Conservation (phyloP, 257 asterid genomes). For the Eustoma russellianum region DNA sequence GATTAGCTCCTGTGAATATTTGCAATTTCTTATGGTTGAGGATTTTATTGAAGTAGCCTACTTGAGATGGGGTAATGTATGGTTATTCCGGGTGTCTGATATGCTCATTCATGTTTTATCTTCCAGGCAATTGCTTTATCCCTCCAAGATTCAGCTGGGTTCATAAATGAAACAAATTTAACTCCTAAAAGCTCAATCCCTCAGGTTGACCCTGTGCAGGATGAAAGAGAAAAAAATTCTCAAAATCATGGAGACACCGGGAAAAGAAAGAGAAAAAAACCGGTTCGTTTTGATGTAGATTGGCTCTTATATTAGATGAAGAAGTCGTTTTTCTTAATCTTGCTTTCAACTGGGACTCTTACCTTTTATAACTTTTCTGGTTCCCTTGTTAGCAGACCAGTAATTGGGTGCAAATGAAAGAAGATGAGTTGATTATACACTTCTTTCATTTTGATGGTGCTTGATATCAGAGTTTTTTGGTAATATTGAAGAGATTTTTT, state of each 20-base stretch:
- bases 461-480: conserved; percentile 8
- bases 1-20: background rate
- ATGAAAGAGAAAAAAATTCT: conserved; percentile 20
- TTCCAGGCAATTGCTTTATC: conserved; percentile 89
- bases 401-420: conserved; percentile 77
- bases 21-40: background rate
- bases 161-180: conserved; percentile 17
- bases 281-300: conserved; percentile 34
- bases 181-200: conserved; percentile 22
- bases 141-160: conserved; percentile 47
- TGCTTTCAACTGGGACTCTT: conserved; percentile 7
- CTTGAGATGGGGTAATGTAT: no score
- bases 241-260: conserved; percentile 28
- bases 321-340: conserved; percentile 4
- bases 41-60: no score
- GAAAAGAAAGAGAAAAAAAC: conserved; percentile 56
- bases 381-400: conserved; percentile 29
- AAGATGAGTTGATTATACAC: conserved; percentile 76
- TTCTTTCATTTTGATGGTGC: conserved; percentile 92
- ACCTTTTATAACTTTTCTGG: conserved; percentile 3
- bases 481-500: background rate
- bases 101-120: background rate
- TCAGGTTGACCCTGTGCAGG: conserved; percentile 6
- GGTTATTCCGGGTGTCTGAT: no score
- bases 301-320: conserved; percentile 12